Evolutionary conservation across 192 early-diverging fungal species (phyloP).

Genomic region (Coemansia sp.): DNA sequence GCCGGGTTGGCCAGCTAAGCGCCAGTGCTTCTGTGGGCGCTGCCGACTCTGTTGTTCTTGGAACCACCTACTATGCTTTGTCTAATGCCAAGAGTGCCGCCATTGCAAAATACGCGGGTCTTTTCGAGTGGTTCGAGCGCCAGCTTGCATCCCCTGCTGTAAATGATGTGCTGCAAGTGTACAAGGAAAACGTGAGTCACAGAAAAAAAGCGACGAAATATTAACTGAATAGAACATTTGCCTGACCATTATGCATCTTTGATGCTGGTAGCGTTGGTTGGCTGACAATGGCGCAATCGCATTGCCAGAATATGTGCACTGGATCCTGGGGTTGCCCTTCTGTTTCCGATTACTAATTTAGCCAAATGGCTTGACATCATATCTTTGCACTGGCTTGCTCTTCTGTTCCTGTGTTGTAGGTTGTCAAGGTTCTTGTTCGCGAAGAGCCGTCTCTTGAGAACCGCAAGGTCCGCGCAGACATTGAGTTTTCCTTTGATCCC

Average conservation of each 20-base stretch:
- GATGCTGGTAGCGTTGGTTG: neutral
- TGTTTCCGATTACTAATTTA: slow-evolving; percentile 12
- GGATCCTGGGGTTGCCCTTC: neutral
- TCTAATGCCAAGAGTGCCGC: slow-evolving; percentile 20
- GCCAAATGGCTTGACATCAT: neutral
- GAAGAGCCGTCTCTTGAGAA: slow-evolving; percentile 45
- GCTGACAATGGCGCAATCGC: slow-evolving; percentile 12
- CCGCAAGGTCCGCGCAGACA: slow-evolving; percentile 37
- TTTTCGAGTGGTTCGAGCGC: slow-evolving; percentile 37
- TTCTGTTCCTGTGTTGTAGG: slow-evolving; percentile 19
- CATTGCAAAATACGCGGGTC: slow-evolving; percentile 19
- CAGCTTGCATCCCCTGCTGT: slow-evolving; percentile 17
- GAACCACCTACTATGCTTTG: slow-evolving; percentile 43
- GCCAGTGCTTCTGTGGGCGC: slow-evolving; percentile 18
- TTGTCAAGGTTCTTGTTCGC: slow-evolving; percentile 47
- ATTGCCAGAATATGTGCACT: neutral
- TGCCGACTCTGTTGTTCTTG: slow-evolving; percentile 36
- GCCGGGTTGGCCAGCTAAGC: slow-evolving; percentile 12
- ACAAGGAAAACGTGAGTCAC: slow-evolving; percentile 48
- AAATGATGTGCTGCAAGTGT: slow-evolving; percentile 29
- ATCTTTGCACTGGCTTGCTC: neutral
- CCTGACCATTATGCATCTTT: slow-evolving; percentile 1
- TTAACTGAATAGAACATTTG: neutral
- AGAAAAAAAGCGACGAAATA: neutral
- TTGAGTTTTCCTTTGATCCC: slow-evolving; percentile 34